Evolutionary conservation across 768 basidiomycete species (phyloP).

Genomic region (Boletus speciosus): DNA sequence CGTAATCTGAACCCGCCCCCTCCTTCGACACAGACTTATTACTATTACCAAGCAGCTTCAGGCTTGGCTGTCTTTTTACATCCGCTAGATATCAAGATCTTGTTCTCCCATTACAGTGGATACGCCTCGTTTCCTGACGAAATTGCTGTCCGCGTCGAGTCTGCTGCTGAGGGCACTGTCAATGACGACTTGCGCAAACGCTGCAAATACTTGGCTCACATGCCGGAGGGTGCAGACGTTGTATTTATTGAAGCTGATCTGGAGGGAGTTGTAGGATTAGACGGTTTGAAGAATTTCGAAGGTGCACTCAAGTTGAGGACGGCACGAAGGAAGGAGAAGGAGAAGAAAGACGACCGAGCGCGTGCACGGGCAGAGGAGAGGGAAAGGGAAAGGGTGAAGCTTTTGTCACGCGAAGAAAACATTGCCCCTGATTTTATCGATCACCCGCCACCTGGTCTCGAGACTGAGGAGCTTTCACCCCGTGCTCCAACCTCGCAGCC

Average conservation of each 20-base stretch:
- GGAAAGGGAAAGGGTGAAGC: slow-evolving; percentile 55
- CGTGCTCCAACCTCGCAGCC: slow-evolving; percentile 10
- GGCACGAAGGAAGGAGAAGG: slow-evolving; percentile 74
- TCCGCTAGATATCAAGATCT: slow-evolving; percentile 91
- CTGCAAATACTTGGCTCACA: slow-evolving; percentile 92
- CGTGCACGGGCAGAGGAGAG: slow-evolving; percentile 72
- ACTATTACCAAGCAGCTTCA: slow-evolving; percentile 92
- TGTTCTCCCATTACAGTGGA: slow-evolving; percentile 76
- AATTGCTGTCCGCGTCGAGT: slow-evolving; percentile 79
- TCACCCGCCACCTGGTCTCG: slow-evolving; percentile 5
- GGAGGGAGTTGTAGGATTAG: slow-evolving; percentile 67
- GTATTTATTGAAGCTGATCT: slow-evolving; percentile 91
- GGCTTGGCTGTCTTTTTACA: slow-evolving; percentile 91
- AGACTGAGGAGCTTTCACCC: slow-evolving; percentile 13
- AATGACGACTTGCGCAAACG: slow-evolving; percentile 92
- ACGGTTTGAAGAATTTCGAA: slow-evolving; percentile 81
- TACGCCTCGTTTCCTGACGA: slow-evolving; percentile 83
- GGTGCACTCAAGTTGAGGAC: slow-evolving; percentile 74
- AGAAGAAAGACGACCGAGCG: slow-evolving; percentile 83
- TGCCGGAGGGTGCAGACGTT: slow-evolving; percentile 89
- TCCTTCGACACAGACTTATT: slow-evolving; percentile 86
- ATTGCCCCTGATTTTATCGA: slow-evolving; percentile 3
- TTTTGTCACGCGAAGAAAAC: slow-evolving; percentile 21
- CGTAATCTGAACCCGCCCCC: slow-evolving; percentile 84
- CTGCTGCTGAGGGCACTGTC: slow-evolving; percentile 70